Evolutionary conservation across 2,329 filamentous ascomycete genomes (phyloP), one percentile per base, ranked within the genome.

Genomic region (Botrytis fragariae): DNA sequence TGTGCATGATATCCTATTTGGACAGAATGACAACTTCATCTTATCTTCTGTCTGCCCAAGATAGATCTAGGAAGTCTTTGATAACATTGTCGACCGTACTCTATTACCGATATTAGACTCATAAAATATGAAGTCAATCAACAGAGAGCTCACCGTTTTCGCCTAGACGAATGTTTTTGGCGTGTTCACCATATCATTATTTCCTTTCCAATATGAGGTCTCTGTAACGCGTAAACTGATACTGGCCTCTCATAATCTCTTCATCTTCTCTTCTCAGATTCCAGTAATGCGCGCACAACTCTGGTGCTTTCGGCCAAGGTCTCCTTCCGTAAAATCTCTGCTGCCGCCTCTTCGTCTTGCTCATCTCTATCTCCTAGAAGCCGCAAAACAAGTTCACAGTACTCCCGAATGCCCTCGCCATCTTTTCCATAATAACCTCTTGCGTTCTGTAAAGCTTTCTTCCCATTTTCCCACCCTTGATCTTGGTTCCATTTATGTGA

Each of bases 401-500:
- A 92, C 80, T 91, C 89, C 70, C 86, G 83, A 44, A 92, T 83
- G 7, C 84, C 89, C 76, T 90, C 88, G 44, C 88, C 88, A 73
- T 86, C 86, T 76, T 86, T 85, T n/a, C 86, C 84, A 1, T 85
- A 83, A 44, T 84, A 83, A 45, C 83, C 82, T 73, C 87, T 84
- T 48, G 87, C 86, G 71, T 81, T 84, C 60, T 86, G 85, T 73
- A 92, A 81, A 22, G 85, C 86, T 32, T 85, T 83, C 62, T 88
- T 85, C 1, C 88, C 90, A 32, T 86, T 86, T 71, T 86, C 83
- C 67, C 90, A 83, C 10, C 89, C 90, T 9, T 86, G 83, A 68
- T 91, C 88, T 62, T 84, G 83, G 35, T 86, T 88, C 90, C 90
- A 92, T 5, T 75, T 68, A 42, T 68, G 64, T 42, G 64, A 54